A percentile compares a stretch with the other conserved stretches of the same genome.
Conservation (phyloP, 768 basidiomycete species). For the Xerocomus brunneocitrinus region DNA sequence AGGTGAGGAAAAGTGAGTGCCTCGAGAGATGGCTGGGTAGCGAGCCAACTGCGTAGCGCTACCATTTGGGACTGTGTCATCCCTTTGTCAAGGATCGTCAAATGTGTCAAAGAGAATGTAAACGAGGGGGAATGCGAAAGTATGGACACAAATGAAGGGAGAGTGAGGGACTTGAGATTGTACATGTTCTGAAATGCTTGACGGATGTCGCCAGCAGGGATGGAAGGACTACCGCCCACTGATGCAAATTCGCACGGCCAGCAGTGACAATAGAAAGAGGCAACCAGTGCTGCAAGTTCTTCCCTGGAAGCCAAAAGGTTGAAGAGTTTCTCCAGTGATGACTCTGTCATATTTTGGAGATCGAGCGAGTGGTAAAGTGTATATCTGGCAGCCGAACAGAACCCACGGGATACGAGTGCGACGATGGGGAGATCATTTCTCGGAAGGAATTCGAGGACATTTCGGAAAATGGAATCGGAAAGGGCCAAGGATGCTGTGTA, state of each 20-base stretch:
- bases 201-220: constrained; percentile 17
- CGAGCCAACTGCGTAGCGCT: constrained; percentile 22
- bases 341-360: constrained; percentile 10
- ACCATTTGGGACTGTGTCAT: constrained; percentile 21
- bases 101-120: constrained; percentile 19
- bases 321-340: constrained; percentile 15
- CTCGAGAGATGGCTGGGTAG: constrained; percentile 23
- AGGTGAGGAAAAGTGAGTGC: constrained; percentile 27
- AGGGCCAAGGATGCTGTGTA: constrained; percentile 4
- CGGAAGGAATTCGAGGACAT: constrained; percentile 20
- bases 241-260: constrained; percentile 14
- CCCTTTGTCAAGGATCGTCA: constrained; percentile 26
- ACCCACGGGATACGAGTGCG: constrained; percentile 21
- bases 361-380: constrained; percentile 22
- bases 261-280: constrained; percentile 20
- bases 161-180: constrained; percentile 25
- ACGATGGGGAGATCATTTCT: constrained; percentile 15
- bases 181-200: constrained; percentile 28
- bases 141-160: constrained; percentile 23
- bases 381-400: constrained; percentile 21
- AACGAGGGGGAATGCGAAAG: constrained; percentile 17
- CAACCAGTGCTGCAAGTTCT: constrained; percentile 23
- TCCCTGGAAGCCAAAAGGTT: constrained; percentile 14
- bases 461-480: constrained; percentile 16
- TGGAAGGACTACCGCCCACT: constrained; percentile 2